phyloP scores from a whole-genome alignment of 192 early-diverging fungal species.

The Umbelopsis sp. region DNA sequence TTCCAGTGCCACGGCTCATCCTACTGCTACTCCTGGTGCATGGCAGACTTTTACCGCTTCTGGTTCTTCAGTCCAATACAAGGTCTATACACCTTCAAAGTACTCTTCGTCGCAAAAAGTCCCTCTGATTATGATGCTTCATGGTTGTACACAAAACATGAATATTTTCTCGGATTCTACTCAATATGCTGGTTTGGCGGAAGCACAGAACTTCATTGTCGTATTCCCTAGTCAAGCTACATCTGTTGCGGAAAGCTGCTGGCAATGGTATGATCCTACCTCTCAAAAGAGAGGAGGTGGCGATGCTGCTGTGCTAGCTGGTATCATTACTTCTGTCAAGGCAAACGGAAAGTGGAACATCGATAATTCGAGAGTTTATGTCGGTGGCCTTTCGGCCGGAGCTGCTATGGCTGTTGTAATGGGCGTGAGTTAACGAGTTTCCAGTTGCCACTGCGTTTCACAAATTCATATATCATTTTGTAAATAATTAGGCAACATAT shows the following conservation, averaged over 20 bases:
- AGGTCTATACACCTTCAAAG: slow-evolving; percentile 7
- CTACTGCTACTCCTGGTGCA: not conserved
- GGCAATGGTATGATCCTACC: not conserved
- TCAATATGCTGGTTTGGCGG: slow-evolving; percentile 5
- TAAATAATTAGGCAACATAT: not conserved
- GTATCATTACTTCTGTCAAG: not conserved
- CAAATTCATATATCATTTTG: not conserved
- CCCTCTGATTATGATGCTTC: slow-evolving; percentile 6
- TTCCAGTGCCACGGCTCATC: not conserved
- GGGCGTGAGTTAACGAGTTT: not conserved
- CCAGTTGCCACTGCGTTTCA: not conserved
- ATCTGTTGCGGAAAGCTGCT: not conserved
- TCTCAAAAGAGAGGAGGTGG: not conserved
- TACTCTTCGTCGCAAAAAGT: not conserved
- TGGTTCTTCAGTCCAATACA: not conserved
- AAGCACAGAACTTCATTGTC: not conserved
- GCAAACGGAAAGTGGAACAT: not conserved
- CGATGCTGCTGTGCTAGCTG: not conserved
- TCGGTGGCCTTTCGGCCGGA: not conserved
- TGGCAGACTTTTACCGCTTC: not conserved
- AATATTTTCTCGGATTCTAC: not conserved
- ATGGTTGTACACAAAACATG: slow-evolving; percentile 9
- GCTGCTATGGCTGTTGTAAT: not conserved
- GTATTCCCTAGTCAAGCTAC: not conserved
- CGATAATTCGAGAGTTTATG: not conserved